Conservation (phyloP, 1,284 basidiomycete genomes). For the Trichosporon coremiiforme region DNA sequence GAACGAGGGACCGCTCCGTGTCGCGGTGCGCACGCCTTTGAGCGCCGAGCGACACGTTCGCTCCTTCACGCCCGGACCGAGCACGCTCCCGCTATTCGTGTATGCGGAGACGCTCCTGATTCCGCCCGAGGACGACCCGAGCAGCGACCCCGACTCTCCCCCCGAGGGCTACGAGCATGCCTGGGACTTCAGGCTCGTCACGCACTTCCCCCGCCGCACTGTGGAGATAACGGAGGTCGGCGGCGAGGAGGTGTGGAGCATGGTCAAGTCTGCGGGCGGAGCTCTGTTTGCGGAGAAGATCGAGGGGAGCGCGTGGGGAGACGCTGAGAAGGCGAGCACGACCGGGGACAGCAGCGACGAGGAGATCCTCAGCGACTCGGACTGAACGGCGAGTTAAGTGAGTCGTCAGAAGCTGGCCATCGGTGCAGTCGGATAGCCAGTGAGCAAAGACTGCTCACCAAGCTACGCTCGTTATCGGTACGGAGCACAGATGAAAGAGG, state of each 20-base stretch:
- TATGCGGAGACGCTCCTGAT: slow-evolving; percentile 54
- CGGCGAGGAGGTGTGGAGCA: slow-evolving; percentile 47
- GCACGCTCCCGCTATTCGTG: slow-evolving; percentile 47
- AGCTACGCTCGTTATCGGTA: not conserved
- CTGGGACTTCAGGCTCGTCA: slow-evolving; percentile 46
- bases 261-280: slow-evolving; percentile 49
- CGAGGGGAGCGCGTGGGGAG: slow-evolving; percentile 42
- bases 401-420: too few species aligned
- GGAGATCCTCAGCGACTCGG: slow-evolving; percentile 33
- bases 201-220: slow-evolving; percentile 49
- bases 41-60: slow-evolving; percentile 44
- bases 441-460: not conserved
- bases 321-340: slow-evolving; percentile 31
- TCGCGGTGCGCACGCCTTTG: slow-evolving; percentile 48
- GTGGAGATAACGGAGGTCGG: slow-evolving; percentile 39
- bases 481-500: not conserved
- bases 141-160: slow-evolving; percentile 40
- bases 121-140: slow-evolving; percentile 31
- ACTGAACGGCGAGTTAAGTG: too few species aligned
- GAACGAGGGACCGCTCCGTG: slow-evolving; percentile 37
- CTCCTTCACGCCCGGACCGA: slow-evolving; percentile 37
- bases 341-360: slow-evolving; percentile 36
- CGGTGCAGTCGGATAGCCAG: too few species aligned
- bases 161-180: slow-evolving; percentile 46
- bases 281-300: slow-evolving; percentile 53